Evolutionary conservation across 73 alveolate genomes (phyloP), one percentile per base, ranked within the genome.

Genomic region (Paramecium sonneborni): DNA sequence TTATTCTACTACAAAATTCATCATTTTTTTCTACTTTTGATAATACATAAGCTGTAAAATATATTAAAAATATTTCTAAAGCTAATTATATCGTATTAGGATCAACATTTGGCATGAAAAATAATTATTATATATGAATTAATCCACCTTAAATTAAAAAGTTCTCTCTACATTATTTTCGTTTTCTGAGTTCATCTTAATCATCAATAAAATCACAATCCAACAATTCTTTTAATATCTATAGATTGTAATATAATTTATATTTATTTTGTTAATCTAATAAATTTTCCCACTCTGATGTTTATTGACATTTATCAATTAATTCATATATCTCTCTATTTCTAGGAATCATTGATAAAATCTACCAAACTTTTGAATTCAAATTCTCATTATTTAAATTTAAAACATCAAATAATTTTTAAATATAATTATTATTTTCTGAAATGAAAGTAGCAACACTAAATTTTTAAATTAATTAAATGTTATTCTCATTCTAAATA

Each of bases 171-270:
- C 76, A 41, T 43, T 43, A 24, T 79, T 46, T 39, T 43, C 90
- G 20, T 18, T 79, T 79, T 46, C 55, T 79, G 2, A 32, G 24
- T 79, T 79, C 90, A 10, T 79, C 90, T 46, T 30, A 41, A 79
- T 79, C 90, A 43, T 79, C 90, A n/a, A 79, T 44, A 39, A 79
- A 43, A 79, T 79, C 90, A 43, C 90, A 79, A 30, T 79, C 90
- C 8, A 79, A 44, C 14, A 79, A 26, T 43, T 79, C 90, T 12
- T 79, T 79, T 79, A 79, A 79, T 43, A 79, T 79, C 24, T 79
- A 44, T 5, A 79, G 55, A 26, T 79, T 79, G 21, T 79, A 79
- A 79, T 79, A 79, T 79, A 79, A 44, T 44, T 79, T 79, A 23
- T 79, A 41, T 30, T 39, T 32, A 79, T 79, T 79, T 62, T 79